Evolutionary conservation across 2,329 filamentous ascomycete species (phyloP).

Genomic region (Ophiobolus disseminans): DNA sequence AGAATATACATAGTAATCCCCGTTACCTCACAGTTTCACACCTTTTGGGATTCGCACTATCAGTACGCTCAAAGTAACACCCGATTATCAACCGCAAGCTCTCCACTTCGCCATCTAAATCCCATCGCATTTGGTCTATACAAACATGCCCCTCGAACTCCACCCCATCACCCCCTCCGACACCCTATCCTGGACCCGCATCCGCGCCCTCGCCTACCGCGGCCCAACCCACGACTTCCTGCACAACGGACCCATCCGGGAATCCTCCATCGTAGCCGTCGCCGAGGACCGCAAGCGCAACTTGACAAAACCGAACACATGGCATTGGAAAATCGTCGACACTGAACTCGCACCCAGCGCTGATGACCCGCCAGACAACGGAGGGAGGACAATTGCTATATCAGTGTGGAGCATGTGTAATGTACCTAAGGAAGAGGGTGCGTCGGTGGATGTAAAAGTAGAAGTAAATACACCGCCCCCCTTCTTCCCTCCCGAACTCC

Average conservation of each 20-base stretch:
- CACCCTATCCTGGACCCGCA: slow-evolving; percentile 37
- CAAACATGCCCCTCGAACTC: slow-evolving; percentile 35
- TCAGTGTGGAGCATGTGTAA: slow-evolving; percentile 38
- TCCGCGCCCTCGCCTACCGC: slow-evolving; percentile 36
- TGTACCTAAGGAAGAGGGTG: slow-evolving; percentile 2
- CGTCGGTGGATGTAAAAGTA: slow-evolving; percentile 1
- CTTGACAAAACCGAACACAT: slow-evolving; percentile 29
- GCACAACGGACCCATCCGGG: slow-evolving; percentile 31
- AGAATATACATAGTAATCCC: no score
- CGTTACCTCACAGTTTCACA: no score
- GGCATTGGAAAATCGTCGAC: slow-evolving; percentile 45
- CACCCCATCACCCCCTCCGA: slow-evolving; percentile 28
- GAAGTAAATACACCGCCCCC: slow-evolving; percentile 57
- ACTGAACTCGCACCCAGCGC: slow-evolving; percentile 28
- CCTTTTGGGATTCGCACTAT: no score
- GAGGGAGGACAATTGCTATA: slow-evolving; percentile 36
- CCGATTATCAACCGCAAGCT: no score
- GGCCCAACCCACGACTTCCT: slow-evolving; percentile 40
- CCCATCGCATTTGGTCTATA: no score
- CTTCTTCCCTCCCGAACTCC: slow-evolving; percentile 74
- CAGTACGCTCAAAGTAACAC: no score
- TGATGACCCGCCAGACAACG: slow-evolving; percentile 32
- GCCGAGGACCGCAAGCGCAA: slow-evolving; percentile 33
- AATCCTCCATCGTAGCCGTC: slow-evolving; percentile 31
- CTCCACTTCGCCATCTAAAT: no score